phyloP scores from a whole-genome alignment of 331 rosid genomes.

The Malus hybrid region DNA sequence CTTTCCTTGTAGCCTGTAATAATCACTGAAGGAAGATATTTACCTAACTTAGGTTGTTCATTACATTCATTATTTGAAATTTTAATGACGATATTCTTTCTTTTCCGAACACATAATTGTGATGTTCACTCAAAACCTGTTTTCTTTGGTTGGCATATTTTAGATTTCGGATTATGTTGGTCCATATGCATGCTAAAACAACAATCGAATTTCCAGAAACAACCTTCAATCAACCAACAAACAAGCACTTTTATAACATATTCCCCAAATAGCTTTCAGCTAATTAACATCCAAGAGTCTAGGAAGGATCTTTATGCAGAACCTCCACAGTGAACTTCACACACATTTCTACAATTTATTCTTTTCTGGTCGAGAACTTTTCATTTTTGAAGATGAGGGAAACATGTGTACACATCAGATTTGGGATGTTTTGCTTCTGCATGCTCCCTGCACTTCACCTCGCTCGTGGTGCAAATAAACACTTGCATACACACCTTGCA shows the following conservation, averaged over 20 bases:
- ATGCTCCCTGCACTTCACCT: constrained; percentile 95
- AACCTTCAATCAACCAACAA: not conserved
- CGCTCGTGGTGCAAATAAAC: constrained; percentile 84
- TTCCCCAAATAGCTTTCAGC: not conserved
- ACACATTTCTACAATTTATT: not conserved
- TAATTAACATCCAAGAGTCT: not conserved
- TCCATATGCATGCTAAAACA: not conserved
- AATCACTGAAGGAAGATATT: not conserved
- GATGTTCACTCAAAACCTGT: not conserved
- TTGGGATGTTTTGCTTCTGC: constrained; percentile 94
- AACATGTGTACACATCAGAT: constrained; percentile 60
- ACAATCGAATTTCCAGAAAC: not conserved
- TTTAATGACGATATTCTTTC: not conserved
- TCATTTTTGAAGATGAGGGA: constrained; percentile 79
- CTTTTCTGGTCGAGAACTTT: not conserved
- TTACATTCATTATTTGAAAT: not conserved
- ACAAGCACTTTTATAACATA: not conserved
- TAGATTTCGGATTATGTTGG: not conserved
- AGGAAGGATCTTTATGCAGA: constrained; percentile 2
- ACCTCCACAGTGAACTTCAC: not conserved
- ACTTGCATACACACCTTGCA: constrained; percentile 98
- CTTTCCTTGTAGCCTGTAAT: not conserved
- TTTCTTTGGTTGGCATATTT: not conserved
- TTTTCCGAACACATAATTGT: not conserved
- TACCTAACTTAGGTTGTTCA: constrained; percentile 1